Conservation (phyloP, 148 eudicot genomes). For the Chenopodium suecicum region DNA sequence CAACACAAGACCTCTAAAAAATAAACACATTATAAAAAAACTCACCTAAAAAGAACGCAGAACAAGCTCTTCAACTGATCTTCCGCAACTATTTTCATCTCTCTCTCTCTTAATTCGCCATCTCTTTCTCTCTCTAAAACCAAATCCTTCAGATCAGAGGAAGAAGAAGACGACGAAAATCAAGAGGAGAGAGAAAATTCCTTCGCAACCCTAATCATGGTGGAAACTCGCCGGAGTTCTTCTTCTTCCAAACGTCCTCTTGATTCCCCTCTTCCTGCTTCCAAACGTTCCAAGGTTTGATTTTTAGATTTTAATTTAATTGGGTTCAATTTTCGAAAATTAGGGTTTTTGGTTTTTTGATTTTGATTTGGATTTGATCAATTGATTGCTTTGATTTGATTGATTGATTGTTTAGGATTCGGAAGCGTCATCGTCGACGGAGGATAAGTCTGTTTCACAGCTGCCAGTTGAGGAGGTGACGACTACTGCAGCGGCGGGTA, state of each 20-base stretch:
- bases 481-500: slow-evolving; percentile 1
- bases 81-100: slow-evolving; percentile 23
- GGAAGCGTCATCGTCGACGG: slow-evolving; percentile 62
- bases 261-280: slow-evolving; percentile 48
- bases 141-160: slow-evolving; percentile 29
- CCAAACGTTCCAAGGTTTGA: slow-evolving; percentile 70
- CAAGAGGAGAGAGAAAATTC: slow-evolving; percentile 5
- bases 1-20: too few relatives aligned
- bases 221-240: slow-evolving; percentile 77
- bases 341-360: slow-evolving; percentile 7
- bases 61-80: slow-evolving; percentile 30
- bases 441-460: slow-evolving; percentile 37
- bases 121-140: slow-evolving; percentile 16
- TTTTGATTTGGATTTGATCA: slow-evolving; percentile 1
- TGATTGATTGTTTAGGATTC: slow-evolving; percentile 37
- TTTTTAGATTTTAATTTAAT: not conserved
- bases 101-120: slow-evolving; percentile 1
- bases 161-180: not conserved
- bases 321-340: not conserved
- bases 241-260: slow-evolving; percentile 75
- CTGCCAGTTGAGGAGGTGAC: slow-evolving; percentile 27
- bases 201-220: slow-evolving; percentile 40
- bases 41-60: slow-evolving; percentile 33
- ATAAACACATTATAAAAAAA: not conserved
- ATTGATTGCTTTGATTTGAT: not conserved